Conservation (phyloP, 345 rosid genomes). For the Eucalyptus curtisii region DNA sequence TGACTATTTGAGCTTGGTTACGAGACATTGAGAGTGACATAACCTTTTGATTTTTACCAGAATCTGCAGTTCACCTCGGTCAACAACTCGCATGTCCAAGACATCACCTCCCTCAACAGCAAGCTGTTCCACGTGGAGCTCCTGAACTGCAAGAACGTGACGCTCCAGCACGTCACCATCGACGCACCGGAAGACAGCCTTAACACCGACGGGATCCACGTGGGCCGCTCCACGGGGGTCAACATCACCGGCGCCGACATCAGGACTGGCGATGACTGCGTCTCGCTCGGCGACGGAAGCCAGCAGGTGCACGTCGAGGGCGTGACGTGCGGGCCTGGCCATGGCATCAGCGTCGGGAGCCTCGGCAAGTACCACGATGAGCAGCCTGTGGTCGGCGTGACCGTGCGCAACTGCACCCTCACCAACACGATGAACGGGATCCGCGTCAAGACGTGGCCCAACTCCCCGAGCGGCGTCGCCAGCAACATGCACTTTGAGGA, state of each 20-base stretch:
- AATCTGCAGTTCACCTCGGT: slow-evolving; percentile 3
- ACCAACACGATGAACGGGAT: slow-evolving; percentile 32
- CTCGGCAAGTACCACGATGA: slow-evolving; percentile 37
- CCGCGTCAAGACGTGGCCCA: slow-evolving; percentile 54
- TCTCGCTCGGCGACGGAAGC: slow-evolving; percentile 42
- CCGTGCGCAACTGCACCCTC: slow-evolving; percentile 18
- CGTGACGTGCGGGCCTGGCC: slow-evolving; percentile 48
- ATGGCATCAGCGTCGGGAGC: slow-evolving; percentile 49
- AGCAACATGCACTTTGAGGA: slow-evolving; percentile 30
- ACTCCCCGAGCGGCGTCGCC: slow-evolving; percentile 10
- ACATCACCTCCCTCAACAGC: slow-evolving; percentile 26
- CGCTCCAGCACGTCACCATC: slow-evolving; percentile 3
- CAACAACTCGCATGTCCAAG: background rate
- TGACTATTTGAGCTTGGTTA: background rate
- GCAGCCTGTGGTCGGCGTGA: slow-evolving; percentile 30
- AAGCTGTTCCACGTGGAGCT: slow-evolving; percentile 33
- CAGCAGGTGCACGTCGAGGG: slow-evolving; percentile 2
- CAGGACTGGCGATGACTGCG: slow-evolving; percentile 39
- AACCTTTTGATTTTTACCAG: background rate
- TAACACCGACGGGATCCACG: slow-evolving; percentile 52
- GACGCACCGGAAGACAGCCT: slow-evolving; percentile 27
- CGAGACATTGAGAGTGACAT: background rate
- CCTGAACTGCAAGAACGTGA: slow-evolving; percentile 22
- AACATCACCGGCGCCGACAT: slow-evolving; percentile 7
- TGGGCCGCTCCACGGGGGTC: slow-evolving; percentile 20